Evolutionary conservation across 1,284 basidiomycete species (phyloP).

Genomic region (Coniferiporia sulphurascens): DNA sequence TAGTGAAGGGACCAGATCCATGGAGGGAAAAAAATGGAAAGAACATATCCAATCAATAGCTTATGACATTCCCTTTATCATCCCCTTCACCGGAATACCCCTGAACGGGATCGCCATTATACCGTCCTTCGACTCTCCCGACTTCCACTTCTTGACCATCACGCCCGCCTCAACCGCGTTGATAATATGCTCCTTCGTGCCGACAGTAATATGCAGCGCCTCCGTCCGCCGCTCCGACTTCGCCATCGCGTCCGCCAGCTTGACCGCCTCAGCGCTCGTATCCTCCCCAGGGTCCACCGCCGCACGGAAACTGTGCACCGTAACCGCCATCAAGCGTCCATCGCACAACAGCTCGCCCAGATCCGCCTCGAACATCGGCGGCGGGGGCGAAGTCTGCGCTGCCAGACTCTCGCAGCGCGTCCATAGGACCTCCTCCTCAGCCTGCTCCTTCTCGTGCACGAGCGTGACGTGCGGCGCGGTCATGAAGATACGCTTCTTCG

Average conservation of each 20-base stretch:
- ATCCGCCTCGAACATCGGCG: slow-evolving; percentile 57
- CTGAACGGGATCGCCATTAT: slow-evolving; percentile 32
- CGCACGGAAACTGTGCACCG: slow-evolving; percentile 53
- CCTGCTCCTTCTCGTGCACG: slow-evolving; percentile 64
- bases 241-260: slow-evolving; percentile 47
- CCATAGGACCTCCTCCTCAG: slow-evolving; percentile 56
- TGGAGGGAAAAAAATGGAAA: no score
- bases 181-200: slow-evolving; percentile 55
- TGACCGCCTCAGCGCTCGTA: slow-evolving; percentile 36
- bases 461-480: slow-evolving; percentile 84
- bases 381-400: slow-evolving; percentile 38
- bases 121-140: slow-evolving; percentile 31
- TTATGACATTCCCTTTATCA: slow-evolving; percentile 37
- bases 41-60: no score
- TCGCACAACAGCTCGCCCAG: slow-evolving; percentile 74
- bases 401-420: slow-evolving; percentile 52
- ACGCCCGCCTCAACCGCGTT: slow-evolving; percentile 66
- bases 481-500: slow-evolving; percentile 46
- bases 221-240: slow-evolving; percentile 42
- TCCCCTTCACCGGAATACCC: slow-evolving; percentile 35
- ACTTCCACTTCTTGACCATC: slow-evolving; percentile 55
- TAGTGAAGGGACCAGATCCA: no score
- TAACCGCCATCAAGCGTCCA: slow-evolving; percentile 73
- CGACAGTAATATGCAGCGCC: slow-evolving; percentile 85
- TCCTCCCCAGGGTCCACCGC: slow-evolving; percentile 29